A percentile compares a stretch with the other conserved stretches of the same genome.
Evolutionary conservation across 1,284 basidiomycete species (phyloP).

Genomic region (Porogramme epimiltina): DNA sequence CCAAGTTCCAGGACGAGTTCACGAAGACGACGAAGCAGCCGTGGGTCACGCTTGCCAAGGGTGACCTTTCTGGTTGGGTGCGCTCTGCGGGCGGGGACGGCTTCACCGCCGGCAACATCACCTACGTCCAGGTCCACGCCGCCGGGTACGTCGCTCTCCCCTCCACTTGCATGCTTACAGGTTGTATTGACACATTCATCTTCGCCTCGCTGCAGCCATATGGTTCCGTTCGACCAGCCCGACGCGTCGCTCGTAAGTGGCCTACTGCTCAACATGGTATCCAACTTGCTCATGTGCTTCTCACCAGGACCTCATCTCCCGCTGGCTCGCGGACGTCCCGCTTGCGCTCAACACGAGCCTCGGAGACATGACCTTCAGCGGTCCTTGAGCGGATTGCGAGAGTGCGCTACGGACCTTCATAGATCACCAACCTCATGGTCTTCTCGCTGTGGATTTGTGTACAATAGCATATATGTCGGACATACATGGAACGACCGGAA

Average conservation of each 20-base stretch:
- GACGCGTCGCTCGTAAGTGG: slow-evolving; percentile 28
- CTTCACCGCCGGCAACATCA: slow-evolving; percentile 70
- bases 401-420: too few species aligned
- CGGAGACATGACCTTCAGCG: neutral
- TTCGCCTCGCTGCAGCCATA: slow-evolving; percentile 26
- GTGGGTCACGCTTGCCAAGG: slow-evolving; percentile 52
- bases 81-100: slow-evolving; percentile 64
- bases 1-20: slow-evolving; percentile 71
- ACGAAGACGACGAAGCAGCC: slow-evolving; percentile 47
- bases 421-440: too few species aligned
- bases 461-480: too few species aligned
- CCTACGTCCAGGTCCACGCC: slow-evolving; percentile 72
- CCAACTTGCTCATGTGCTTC: too few species aligned
- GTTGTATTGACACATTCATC: too few species aligned
- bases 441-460: too few species aligned
- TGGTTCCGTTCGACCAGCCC: slow-evolving; percentile 32
- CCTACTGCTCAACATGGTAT: too few species aligned
- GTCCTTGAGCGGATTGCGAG: too few species aligned
- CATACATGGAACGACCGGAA: too few species aligned
- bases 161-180: neutral
- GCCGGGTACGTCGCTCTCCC: slow-evolving; percentile 61
- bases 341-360: slow-evolving; percentile 15
- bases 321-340: slow-evolving; percentile 26
- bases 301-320: slow-evolving; percentile 22
- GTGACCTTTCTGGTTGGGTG: slow-evolving; percentile 54